Conservation (phyloP, 306 rosid species). For the Inga leiocalycina region DNA sequence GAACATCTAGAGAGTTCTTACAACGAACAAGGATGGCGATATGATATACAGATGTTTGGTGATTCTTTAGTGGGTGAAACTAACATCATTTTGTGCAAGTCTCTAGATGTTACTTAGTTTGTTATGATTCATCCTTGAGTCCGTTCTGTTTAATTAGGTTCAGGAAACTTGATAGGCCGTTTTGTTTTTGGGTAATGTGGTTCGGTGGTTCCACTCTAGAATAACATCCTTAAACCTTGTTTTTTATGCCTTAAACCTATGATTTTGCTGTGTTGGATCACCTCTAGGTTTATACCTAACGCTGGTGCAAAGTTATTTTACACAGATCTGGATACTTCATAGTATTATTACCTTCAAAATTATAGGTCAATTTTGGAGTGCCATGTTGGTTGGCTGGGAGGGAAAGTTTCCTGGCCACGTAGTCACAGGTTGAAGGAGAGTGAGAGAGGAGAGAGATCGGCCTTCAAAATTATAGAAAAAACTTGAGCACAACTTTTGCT, state of each 20-base stretch:
- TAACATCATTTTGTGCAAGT: not conserved
- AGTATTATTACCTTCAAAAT: not conserved
- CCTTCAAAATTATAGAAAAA: not conserved
- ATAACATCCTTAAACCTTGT: not conserved
- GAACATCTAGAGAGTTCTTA: not conserved
- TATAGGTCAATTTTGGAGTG: not conserved
- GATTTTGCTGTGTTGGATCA: not conserved
- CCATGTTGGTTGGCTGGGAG: no score
- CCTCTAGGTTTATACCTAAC: not conserved
- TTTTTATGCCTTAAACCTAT: slow-evolving; percentile 14
- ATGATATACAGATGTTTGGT: not conserved
- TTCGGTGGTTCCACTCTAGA: not conserved
- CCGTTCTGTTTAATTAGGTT: not conserved
- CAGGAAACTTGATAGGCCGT: slow-evolving; percentile 20
- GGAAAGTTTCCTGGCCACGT: no score
- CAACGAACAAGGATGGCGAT: not conserved
- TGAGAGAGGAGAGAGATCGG: no score
- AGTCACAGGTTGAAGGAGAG: no score
- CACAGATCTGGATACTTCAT: not conserved
- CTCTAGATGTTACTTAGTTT: not conserved
- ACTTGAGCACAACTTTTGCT: not conserved
- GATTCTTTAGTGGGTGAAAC: not conserved
- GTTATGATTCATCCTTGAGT: not conserved
- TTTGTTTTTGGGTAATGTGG: slow-evolving; percentile 12
- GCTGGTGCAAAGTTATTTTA: not conserved